A percentile compares a stretch with the other conserved stretches of the same genome.
These are phyloP conservation scores for Lactarius indigo DNA, from an alignment of 768 basidiomycete genomes.

Conservation along the genomic window DNA sequence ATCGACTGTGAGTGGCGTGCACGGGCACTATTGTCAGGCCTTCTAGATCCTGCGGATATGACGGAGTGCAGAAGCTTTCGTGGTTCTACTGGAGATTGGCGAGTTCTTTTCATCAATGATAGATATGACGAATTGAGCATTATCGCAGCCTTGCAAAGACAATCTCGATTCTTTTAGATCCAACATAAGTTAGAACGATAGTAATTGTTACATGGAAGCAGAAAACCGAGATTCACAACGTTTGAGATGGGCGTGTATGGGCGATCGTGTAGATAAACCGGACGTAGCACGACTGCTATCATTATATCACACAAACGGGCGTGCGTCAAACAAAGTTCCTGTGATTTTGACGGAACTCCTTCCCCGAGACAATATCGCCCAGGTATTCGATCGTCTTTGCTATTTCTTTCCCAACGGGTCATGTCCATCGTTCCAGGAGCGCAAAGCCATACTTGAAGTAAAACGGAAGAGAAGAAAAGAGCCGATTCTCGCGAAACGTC, in stretches of 20 bases:
- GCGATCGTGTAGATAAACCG: background rate
- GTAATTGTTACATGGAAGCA: background rate
- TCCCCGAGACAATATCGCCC: conserved; percentile 56
- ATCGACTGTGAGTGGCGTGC: background rate
- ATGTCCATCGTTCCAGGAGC: conserved; percentile 65
- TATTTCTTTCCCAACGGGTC: conserved; percentile 78
- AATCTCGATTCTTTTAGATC: background rate
- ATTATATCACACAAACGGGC: too few species aligned
- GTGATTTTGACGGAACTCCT: conserved; percentile 25
- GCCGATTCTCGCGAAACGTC: background rate
- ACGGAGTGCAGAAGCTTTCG: too few species aligned
- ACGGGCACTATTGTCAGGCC: too few species aligned
- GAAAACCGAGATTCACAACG: background rate
- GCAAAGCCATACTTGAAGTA: conserved; percentile 66
- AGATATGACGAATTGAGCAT: too few species aligned
- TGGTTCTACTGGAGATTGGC: background rate
- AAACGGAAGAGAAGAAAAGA: background rate
- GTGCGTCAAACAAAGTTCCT: background rate
- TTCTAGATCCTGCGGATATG: background rate
- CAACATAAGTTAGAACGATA: background rate
- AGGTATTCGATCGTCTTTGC: conserved; percentile 61
- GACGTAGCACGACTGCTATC: too few species aligned
- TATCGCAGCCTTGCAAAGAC: background rate
- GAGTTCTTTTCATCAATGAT: too few species aligned
- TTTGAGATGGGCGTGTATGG: background rate